Evolutionary conservation across 352 stramenopile genomes (phyloP).

Genomic region (Aphanomyces cochlioides): DNA sequence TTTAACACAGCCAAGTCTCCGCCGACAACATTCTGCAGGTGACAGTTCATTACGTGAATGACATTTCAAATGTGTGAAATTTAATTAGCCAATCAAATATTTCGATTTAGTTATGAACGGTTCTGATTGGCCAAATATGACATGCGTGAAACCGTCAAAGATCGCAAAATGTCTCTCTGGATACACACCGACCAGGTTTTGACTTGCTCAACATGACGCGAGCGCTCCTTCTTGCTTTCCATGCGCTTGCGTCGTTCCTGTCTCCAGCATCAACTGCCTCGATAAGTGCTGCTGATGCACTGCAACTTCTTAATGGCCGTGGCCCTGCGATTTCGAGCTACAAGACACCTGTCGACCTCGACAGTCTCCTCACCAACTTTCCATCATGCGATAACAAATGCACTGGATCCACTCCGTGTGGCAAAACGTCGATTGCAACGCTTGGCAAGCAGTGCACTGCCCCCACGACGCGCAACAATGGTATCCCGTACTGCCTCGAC

Average conservation of each 20-base stretch:
- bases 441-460: not conserved
- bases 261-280: not conserved
- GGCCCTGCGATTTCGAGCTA: not conserved
- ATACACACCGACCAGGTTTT: too few species aligned
- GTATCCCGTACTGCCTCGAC: not conserved
- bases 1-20: too few species aligned
- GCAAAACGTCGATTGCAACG: not conserved
- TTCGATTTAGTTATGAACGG: too few species aligned
- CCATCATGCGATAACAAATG: slow-evolving; percentile 19
- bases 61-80: too few species aligned
- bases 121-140: too few species aligned
- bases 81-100: too few species aligned
- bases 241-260: not conserved
- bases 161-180: too few species aligned
- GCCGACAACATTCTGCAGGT: too few species aligned
- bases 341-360: not conserved
- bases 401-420: slow-evolving; percentile 8
- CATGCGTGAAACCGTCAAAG: too few species aligned
- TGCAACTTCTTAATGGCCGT: slow-evolving; percentile 20
- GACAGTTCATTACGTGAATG: too few species aligned
- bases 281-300: not conserved
- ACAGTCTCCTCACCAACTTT: slow-evolving; percentile 10
- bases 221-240: too few species aligned
- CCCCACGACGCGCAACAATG: not conserved
- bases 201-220: too few species aligned